A percentile compares a stretch with the other conserved stretches of the same genome.
Conservation (phyloP, 768 basidiomycete genomes). For the Rubroboletus satanas region DNA sequence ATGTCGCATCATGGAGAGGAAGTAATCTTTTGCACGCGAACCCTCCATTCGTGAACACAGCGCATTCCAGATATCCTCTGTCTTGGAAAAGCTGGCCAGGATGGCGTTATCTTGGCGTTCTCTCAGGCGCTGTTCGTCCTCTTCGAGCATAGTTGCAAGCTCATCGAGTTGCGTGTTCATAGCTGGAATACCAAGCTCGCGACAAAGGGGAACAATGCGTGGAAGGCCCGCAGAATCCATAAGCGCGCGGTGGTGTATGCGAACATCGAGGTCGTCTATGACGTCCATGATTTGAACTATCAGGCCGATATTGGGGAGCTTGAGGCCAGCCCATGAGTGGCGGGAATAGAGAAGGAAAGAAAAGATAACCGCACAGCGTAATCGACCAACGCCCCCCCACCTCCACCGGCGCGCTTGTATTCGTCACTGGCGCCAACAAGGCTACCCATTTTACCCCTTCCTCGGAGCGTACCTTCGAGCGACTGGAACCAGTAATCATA, state of each 20-base stretch:
- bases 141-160: slow-evolving; percentile 59
- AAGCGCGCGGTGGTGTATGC: slow-evolving; percentile 80
- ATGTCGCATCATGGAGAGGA: slow-evolving; percentile 93
- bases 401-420: slow-evolving; percentile 60
- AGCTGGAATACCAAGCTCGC: slow-evolving; percentile 55
- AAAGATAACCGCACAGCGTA: slow-evolving; percentile 64
- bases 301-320: slow-evolving; percentile 60
- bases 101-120: slow-evolving; percentile 75
- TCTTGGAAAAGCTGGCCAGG: slow-evolving; percentile 71
- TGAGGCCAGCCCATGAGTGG: slow-evolving; percentile 12
- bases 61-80: slow-evolving; percentile 84
- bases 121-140: slow-evolving; percentile 69
- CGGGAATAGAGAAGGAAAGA: not conserved
- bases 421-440: slow-evolving; percentile 94
- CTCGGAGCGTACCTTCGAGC: slow-evolving; percentile 68
- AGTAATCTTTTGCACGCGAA: slow-evolving; percentile 75
- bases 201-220: slow-evolving; percentile 66
- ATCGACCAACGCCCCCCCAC: slow-evolving; percentile 71
- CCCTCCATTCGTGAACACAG: slow-evolving; percentile 74
- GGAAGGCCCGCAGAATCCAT: slow-evolving; percentile 87
- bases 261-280: slow-evolving; percentile 76
- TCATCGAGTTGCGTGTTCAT: slow-evolving; percentile 65
- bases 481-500: slow-evolving; percentile 92
- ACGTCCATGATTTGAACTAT: slow-evolving; percentile 62
- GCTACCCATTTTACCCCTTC: slow-evolving; percentile 92